Evolutionary conservation across 148 eudicot genomes (phyloP).

Genomic region (Euryodendron excelsum): DNA sequence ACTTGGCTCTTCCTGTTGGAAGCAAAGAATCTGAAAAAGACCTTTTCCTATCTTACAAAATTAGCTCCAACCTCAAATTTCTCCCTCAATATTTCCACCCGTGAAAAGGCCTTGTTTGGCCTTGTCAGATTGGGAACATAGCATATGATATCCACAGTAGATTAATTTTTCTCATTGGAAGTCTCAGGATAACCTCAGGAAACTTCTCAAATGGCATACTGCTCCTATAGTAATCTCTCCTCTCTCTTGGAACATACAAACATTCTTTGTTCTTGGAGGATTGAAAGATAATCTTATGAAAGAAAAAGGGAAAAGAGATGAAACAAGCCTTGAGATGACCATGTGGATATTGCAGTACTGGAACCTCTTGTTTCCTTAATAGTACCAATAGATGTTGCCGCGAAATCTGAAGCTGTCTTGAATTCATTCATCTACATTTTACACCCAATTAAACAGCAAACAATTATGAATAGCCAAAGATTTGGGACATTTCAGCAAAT

Average conservation of each 20-base stretch:
- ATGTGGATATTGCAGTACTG: slow-evolving; percentile 35
- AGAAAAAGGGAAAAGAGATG: background rate
- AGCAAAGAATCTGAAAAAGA: background rate
- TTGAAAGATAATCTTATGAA: background rate
- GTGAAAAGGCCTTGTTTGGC: slow-evolving; percentile 20
- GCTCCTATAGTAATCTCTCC: background rate
- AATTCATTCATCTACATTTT: slow-evolving; percentile 50
- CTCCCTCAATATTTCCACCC: slow-evolving; percentile 8
- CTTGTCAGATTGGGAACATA: slow-evolving; percentile 18
- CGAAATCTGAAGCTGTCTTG: slow-evolving; percentile 38
- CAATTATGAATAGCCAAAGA: background rate
- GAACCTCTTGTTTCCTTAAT: slow-evolving; percentile 17
- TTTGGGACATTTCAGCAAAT: background rate
- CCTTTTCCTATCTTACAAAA: slow-evolving; percentile 10
- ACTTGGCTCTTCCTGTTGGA: background rate
- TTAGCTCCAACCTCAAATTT: background rate
- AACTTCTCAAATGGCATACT: no score
- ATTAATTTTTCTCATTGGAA: no score
- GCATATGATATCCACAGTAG: slow-evolving; percentile 15
- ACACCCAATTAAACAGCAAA: background rate
- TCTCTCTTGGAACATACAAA: background rate
- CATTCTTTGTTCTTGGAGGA: no score
- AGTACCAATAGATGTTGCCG: slow-evolving; percentile 41
- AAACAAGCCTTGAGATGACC: slow-evolving; percentile 50
- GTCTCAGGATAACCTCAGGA: no score